phyloP scores from a whole-genome alignment of 768 basidiomycete species.

The Hericium rajendrae region DNA sequence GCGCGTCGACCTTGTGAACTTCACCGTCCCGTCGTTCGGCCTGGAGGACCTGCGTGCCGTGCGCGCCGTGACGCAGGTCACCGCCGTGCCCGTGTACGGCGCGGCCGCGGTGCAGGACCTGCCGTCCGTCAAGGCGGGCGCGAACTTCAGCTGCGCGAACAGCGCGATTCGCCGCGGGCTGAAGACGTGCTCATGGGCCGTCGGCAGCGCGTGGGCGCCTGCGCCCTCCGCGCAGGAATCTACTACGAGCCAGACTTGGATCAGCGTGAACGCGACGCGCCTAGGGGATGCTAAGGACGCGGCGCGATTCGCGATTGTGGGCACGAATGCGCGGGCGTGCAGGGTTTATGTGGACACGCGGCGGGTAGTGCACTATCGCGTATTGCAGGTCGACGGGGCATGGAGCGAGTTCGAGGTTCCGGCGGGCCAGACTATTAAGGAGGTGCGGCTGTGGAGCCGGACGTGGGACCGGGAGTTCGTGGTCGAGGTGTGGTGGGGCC shows the following conservation, averaged over 20 bases:
- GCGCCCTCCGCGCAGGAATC: too few species aligned
- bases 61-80: not conserved
- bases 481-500: not conserved
- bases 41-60: not conserved
- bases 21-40: slow-evolving; percentile 12
- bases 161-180: not conserved
- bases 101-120: not conserved
- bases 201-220: not conserved
- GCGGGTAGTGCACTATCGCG: not conserved
- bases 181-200: not conserved
- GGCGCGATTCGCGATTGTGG: slow-evolving; percentile 39
- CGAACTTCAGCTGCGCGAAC: not conserved
- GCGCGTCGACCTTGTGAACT: slow-evolving; percentile 32
- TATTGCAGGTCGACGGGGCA: not conserved
- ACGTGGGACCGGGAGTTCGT: not conserved
- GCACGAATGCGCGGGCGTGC: slow-evolving; percentile 57
- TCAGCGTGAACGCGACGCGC: slow-evolving; percentile 13
- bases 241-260: not conserved
- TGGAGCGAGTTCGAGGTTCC: slow-evolving; percentile 3
- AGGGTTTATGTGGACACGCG: slow-evolving; percentile 43
- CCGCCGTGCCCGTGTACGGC: not conserved
- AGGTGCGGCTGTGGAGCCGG: not conserved
- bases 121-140: not conserved
- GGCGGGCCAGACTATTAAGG: not conserved
- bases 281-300: slow-evolving; percentile 2